phyloP scores from a whole-genome alignment of 257 asterid species.

The Fraxinus americana region DNA sequence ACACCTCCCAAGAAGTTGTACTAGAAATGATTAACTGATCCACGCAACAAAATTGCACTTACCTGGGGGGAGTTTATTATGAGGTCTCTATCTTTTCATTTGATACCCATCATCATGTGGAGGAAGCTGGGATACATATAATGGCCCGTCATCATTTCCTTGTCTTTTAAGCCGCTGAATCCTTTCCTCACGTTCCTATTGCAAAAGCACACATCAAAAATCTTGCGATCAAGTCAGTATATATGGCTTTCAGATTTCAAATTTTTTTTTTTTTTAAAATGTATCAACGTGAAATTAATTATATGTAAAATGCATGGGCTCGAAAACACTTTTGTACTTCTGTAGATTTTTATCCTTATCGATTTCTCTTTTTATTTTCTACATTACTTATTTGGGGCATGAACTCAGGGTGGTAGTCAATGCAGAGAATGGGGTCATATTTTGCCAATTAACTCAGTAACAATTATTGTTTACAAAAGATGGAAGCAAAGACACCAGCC shows the following conservation, averaged over 20 bases:
- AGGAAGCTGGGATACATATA: constrained; percentile 53
- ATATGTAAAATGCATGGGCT: background rate
- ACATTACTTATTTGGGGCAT: background rate
- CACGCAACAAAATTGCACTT: constrained; percentile 12
- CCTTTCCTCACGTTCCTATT: constrained; percentile 93
- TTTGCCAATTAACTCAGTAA: too few relatives aligned
- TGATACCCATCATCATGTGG: constrained; percentile 56
- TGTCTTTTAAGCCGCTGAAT: constrained; percentile 60
- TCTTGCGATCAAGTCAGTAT: background rate
- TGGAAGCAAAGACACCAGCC: background rate
- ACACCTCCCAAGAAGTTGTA: background rate
- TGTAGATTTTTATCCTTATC: background rate
- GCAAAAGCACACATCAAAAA: constrained; percentile 27
- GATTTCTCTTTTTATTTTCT: background rate
- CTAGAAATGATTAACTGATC: background rate
- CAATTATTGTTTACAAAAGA: too few relatives aligned
- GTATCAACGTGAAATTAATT: background rate
- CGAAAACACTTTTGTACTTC: constrained; percentile 2
- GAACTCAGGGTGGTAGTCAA: background rate
- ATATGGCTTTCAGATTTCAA: background rate
- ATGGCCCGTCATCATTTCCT: constrained; percentile 66
- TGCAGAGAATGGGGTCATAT: background rate
- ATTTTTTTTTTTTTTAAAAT: too few relatives aligned
- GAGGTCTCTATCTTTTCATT: constrained; percentile 63
- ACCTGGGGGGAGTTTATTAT: constrained; percentile 90